A percentile compares a stretch with the other conserved stretches of the same genome.
These are phyloP conservation scores for Malania oleifera DNA, from an alignment of 164 flowering plant species.

Conservation along the genomic window DNA sequence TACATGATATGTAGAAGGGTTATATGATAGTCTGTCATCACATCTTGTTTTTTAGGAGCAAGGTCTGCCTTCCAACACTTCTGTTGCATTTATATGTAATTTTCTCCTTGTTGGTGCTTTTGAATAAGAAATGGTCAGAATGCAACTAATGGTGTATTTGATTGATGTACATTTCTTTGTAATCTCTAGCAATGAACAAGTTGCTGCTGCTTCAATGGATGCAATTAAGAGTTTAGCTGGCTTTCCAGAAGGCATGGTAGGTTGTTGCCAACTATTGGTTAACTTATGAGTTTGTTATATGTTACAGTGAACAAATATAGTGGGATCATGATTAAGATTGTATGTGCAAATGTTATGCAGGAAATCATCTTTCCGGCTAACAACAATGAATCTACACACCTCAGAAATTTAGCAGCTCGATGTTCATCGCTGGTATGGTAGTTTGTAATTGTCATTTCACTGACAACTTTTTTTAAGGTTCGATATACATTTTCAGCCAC, in stretches of 20 bases:
- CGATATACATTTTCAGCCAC: too few species aligned
- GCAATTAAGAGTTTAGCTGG: conserved; percentile 62
- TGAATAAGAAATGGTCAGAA: not conserved
- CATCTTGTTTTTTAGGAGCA: too few species aligned
- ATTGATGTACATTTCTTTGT: conserved; percentile 9
- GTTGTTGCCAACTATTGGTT: conserved; percentile 11
- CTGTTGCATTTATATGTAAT: not conserved
- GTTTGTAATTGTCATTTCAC: not conserved
- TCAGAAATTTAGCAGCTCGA: conserved; percentile 47
- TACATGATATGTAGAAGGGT: too few species aligned
- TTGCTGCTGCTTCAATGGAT: conserved; percentile 63
- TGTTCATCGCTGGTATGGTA: conserved; percentile 75
- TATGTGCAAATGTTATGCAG: conserved; percentile 25
- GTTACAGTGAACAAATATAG: not conserved
- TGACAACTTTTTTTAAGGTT: too few species aligned
- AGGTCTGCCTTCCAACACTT: too few species aligned
- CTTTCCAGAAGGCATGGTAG: conserved; percentile 63
- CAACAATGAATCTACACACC: conserved; percentile 41
- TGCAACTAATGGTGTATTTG: not conserved
- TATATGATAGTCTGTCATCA: too few species aligned
- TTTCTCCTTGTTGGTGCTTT: not conserved
- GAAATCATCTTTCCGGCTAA: conserved; percentile 59
- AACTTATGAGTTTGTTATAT: not conserved
- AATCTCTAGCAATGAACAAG: conserved; percentile 59
- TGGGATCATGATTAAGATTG: not conserved